Conservation (phyloP, 176 grass and related monocot species). For the Oryza australiensis region DNA sequence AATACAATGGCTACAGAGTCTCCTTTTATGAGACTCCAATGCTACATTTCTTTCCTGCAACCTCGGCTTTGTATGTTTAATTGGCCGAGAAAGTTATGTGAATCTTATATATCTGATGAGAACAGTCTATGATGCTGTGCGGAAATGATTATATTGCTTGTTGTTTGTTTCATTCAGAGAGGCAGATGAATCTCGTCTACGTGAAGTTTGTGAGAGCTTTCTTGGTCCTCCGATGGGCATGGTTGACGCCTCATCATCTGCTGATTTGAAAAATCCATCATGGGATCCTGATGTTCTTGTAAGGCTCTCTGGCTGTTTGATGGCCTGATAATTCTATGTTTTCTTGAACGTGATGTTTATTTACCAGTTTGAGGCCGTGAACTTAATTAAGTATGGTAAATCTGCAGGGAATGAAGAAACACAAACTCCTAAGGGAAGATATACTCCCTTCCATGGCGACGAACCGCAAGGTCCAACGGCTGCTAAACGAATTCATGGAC, state of each 20-base stretch:
- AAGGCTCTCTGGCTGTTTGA: constrained; percentile 37
- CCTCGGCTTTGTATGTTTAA: constrained; percentile 7
- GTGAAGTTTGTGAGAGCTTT: constrained; percentile 90
- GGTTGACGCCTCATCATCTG: constrained; percentile 40
- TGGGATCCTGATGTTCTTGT: constrained; percentile 93
- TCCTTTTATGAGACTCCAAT: not conserved
- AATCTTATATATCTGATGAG: not conserved
- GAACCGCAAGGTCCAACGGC: constrained; percentile 87
- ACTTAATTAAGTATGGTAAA: not conserved
- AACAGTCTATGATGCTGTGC: not conserved
- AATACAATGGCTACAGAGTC: constrained; percentile 8
- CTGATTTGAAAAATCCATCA: constrained; percentile 45
- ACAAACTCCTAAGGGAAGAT: constrained; percentile 79
- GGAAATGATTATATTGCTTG: constrained; percentile 8
- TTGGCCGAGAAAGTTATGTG: not conserved
- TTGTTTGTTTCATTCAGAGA: constrained; percentile 59
- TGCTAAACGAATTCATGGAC: constrained; percentile 94
- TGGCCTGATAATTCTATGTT: too few relatives aligned
- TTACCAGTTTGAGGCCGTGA: not conserved
- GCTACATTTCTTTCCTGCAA: constrained; percentile 1
- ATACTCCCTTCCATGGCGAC: constrained; percentile 88
- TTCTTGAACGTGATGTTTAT: too few relatives aligned
- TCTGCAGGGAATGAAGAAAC: constrained; percentile 91
- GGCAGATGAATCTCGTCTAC: constrained; percentile 80
- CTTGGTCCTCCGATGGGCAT: constrained; percentile 73